Conservation (phyloP, 768 basidiomycete genomes). For the Russula ochroleuca region DNA sequence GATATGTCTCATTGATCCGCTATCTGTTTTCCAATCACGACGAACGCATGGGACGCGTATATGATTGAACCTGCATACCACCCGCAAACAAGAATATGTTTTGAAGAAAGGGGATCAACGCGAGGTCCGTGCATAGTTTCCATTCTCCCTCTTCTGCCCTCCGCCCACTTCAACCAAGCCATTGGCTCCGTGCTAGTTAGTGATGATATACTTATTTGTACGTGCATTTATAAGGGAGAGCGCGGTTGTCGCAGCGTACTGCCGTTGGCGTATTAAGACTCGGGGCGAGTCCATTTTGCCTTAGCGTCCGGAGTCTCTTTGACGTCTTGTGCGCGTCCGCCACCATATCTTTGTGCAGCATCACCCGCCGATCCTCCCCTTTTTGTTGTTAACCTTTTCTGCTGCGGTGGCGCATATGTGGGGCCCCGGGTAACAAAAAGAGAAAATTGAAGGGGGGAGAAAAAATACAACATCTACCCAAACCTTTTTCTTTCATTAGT, state of each 20-base stretch:
- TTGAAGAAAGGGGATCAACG: no score
- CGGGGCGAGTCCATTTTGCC: background rate
- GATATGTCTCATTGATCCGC: no score
- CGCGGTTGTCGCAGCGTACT: no score
- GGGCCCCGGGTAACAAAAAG: background rate
- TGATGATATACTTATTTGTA: background rate
- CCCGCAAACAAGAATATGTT: no score
- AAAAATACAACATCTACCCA: background rate
- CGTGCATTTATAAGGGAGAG: background rate
- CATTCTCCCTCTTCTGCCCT: background rate
- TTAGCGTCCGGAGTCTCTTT: background rate
- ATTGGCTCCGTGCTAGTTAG: background rate
- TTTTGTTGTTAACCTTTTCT: background rate
- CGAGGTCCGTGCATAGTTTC: background rate
- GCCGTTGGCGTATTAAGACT: no score
- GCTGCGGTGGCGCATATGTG: background rate
- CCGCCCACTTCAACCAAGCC: background rate
- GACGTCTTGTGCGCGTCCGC: background rate
- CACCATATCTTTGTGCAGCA: background rate
- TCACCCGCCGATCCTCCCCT: background rate
- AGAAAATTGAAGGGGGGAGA: background rate
- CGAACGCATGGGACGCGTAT: no score
- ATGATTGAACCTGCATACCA: no score
- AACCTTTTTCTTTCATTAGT: background rate
- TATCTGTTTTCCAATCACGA: no score